Evolutionary conservation across 768 basidiomycete species (phyloP).

Genomic region (Lentinula lateritia): DNA sequence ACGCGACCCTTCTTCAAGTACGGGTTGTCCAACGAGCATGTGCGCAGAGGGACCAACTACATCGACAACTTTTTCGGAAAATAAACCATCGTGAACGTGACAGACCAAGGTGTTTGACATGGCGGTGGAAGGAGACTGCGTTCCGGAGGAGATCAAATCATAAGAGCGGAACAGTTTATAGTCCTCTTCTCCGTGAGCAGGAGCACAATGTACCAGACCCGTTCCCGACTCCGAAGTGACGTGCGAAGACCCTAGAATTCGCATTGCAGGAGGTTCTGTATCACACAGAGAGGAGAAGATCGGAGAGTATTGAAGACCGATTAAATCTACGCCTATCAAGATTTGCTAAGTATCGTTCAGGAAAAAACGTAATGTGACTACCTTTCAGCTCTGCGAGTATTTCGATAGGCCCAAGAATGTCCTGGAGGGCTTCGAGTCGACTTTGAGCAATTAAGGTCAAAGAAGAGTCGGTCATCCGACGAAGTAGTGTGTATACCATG

Average conservation of each 20-base stretch:
- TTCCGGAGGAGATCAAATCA: conserved; percentile 34
- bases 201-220: conserved; percentile 92
- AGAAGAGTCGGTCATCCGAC: conserved; percentile 13
- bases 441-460: conserved; percentile 48
- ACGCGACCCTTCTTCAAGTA: conserved; percentile 67
- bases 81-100: conserved; percentile 81
- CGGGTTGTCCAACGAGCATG: conserved; percentile 59
- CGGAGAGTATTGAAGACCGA: conserved; percentile 53
- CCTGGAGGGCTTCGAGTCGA: conserved; percentile 33
- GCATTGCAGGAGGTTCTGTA: conserved; percentile 20
- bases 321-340: conserved; percentile 43
- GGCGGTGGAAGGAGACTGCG: conserved; percentile 1
- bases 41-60: conserved; percentile 46
- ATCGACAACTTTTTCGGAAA: conserved; percentile 51
- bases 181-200: conserved; percentile 92
- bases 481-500: conserved; percentile 58
- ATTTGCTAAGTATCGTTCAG: conserved; percentile 11
- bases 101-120: conserved; percentile 50
- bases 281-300: conserved; percentile 42
- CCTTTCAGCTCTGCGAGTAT: conserved; percentile 33
- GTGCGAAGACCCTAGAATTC: conserved; percentile 63
- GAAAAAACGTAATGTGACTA: conserved; percentile 7
- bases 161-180: conserved; percentile 69
- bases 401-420: conserved; percentile 31
- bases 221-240: conserved; percentile 89